Evolutionary conservation across 306 rosid genomes (phyloP).

Genomic region (Echinosophora koreensis): DNA sequence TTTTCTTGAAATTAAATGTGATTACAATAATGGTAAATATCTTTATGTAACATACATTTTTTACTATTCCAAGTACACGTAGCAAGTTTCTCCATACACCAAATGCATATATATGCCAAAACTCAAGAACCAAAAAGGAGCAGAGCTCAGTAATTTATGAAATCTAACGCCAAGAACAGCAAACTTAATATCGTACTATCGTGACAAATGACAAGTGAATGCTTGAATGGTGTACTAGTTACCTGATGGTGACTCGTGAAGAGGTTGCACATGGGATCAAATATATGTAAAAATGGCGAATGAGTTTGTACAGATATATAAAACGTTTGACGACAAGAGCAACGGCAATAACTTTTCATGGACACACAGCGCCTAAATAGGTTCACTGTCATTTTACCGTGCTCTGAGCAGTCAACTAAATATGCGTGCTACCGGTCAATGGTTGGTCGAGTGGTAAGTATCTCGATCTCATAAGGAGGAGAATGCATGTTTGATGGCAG

Average conservation of each 20-base stretch:
- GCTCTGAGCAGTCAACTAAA: no score
- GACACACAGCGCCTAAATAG: neutral
- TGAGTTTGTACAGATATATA: neutral
- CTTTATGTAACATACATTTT: no score
- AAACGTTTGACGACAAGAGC: conserved; percentile 26
- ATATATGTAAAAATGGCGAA: no score
- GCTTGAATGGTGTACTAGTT: neutral
- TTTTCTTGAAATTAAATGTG: no score
- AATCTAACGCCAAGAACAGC: neutral
- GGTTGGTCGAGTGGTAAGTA: no score
- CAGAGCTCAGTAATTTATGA: neutral
- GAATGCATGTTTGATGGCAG: no score
- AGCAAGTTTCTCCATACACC: no score
- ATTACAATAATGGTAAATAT: no score
- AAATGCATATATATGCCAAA: neutral
- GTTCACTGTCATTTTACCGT: neutral
- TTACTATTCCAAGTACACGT: no score
- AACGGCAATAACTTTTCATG: conserved; percentile 4
- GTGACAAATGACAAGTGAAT: conserved; percentile 29
- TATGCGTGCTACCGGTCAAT: no score
- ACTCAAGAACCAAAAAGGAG: neutral
- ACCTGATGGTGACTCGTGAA: conserved; percentile 44
- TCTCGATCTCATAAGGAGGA: no score
- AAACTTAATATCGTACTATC: neutral
- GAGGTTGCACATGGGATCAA: conserved; percentile 51